Evolutionary conservation across 2,329 filamentous ascomycete genomes (phyloP).

Genomic region (Lasiodiplodia gonubiensis): DNA sequence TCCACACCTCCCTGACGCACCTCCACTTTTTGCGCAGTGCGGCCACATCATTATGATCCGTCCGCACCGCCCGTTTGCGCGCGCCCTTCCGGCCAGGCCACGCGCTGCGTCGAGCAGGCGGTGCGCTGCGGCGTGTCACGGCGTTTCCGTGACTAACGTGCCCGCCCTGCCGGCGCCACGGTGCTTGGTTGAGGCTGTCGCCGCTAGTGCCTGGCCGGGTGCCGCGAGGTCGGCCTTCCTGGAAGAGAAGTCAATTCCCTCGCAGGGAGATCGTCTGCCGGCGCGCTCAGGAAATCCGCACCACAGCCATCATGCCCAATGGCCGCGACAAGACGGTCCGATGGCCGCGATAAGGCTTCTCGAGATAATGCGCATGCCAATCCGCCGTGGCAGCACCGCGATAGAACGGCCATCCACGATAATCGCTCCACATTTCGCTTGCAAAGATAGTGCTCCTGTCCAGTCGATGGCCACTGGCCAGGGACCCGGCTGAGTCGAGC

Average conservation of each 20-base stretch:
- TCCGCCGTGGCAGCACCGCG: conserved; percentile 21
- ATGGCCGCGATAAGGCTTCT: conserved; percentile 28
- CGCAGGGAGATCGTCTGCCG: conserved; percentile 22
- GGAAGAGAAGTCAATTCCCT: conserved; percentile 30
- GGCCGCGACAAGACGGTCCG: conserved; percentile 25
- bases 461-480: conserved; percentile 19
- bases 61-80: neutral
- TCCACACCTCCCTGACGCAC: conserved; percentile 35
- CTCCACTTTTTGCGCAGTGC: conserved; percentile 36
- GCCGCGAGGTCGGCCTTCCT: conserved; percentile 28
- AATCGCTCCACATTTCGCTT: conserved; percentile 24
- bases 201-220: conserved; percentile 25
- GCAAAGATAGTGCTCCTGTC: conserved; percentile 24
- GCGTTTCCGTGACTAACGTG: conserved; percentile 27
- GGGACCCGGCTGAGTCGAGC: conserved; percentile 22
- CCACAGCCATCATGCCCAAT: conserved; percentile 26
- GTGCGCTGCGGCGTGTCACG: conserved; percentile 17
- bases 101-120: conserved; percentile 20
- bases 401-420: conserved; percentile 15
- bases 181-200: conserved; percentile 23
- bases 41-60: conserved; percentile 26
- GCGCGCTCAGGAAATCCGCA: conserved; percentile 27
- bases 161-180: neutral
- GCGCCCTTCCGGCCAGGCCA: conserved; percentile 5
- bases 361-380: conserved; percentile 28